Base-by-base conservation (phyloP, 2,329 filamentous ascomycete genomes). In the Trichoderma sp. region DNA sequence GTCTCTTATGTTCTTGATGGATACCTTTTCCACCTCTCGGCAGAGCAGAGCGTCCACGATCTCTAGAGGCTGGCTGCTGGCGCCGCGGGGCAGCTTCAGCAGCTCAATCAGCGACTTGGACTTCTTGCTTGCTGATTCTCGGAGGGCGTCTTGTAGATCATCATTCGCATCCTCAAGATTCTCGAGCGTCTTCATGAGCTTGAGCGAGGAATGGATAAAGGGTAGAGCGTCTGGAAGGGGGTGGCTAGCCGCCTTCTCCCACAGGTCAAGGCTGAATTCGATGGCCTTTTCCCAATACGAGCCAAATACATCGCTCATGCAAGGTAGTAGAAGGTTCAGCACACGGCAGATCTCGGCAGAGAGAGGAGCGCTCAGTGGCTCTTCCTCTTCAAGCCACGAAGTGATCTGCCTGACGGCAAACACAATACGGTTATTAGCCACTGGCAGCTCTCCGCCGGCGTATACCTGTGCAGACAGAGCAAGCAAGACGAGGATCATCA, bases 341-440 rank as follows among this genome's bases (percentile, higher is more conserved):
- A 84, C 85, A 76, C 90, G 82, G 78, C 89, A 87, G 74, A 86
- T 81, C 82, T 89, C 82, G 34, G 86, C 78, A 73, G 83, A 79
- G n/a, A 88, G 74, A 70, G 81, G 80, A n/a, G 81, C 77, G 26
- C 84, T 81, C 2, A 88, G 73, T 1, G 65, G 80, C 18, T 85
- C 82, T 0, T 83, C 79, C 0, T 84, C 84, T 15, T 91, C 87
- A 0, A 95, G 83, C 89, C 92, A 95, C 9, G 89, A 87, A 0
- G 92, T 87, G 8, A 97, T 86, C 74, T 95, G 91, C 78, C 92
- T 93, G 56, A 95, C 89, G 9, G 95, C 90, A 81, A 97, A 96
- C 0, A 97, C 89, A 3, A 96, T 82, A 28, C 94, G 88, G 76
- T 95, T 90, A 58, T 86, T 88, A 1, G 88, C 86, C 1, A 90